These are phyloP conservation scores for Neckera pumila DNA, from an alignment of 225 moss, liverwort and hornwort species.

Conservation along the genomic window DNA sequence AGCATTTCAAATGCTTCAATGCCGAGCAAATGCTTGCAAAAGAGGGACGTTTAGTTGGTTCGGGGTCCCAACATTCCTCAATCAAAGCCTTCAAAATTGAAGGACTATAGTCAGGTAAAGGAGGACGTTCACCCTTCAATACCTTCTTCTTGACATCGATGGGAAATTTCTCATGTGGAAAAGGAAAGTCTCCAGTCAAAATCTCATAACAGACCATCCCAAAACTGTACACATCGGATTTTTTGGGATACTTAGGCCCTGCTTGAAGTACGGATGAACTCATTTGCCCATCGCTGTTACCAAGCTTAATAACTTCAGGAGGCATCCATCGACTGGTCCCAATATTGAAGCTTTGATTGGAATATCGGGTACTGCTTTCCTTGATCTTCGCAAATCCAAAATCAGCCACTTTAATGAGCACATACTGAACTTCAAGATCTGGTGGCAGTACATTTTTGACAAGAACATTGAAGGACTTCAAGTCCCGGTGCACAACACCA, in stretches of 20 bases:
- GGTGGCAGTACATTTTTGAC: background rate
- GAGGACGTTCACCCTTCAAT: background rate
- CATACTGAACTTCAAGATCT: background rate
- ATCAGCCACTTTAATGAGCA: background rate
- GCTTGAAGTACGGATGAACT: accelerated
- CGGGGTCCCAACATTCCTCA: background rate
- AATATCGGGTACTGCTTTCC: background rate
- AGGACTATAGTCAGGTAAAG: background rate
- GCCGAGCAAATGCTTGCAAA: background rate
- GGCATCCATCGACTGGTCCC: background rate
- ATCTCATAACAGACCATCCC: background rate
- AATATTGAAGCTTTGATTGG: background rate
- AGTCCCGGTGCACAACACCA: background rate
- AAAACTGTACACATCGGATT: background rate
- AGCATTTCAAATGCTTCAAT: background rate
- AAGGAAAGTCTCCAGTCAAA: background rate
- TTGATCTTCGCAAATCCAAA: background rate
- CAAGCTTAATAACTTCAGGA: background rate
- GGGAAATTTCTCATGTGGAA: background rate
- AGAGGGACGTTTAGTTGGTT: background rate
- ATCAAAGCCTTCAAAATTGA: background rate
- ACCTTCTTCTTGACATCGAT: background rate
- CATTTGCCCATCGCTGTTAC: accelerated
- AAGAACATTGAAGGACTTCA: background rate
- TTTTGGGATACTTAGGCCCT: background rate